Percentiles rank a stretch among this genome's conserved stretches.
Evolutionary conservation across 2,329 filamentous ascomycete genomes (phyloP).

Genomic region (Cercospora janseana): DNA sequence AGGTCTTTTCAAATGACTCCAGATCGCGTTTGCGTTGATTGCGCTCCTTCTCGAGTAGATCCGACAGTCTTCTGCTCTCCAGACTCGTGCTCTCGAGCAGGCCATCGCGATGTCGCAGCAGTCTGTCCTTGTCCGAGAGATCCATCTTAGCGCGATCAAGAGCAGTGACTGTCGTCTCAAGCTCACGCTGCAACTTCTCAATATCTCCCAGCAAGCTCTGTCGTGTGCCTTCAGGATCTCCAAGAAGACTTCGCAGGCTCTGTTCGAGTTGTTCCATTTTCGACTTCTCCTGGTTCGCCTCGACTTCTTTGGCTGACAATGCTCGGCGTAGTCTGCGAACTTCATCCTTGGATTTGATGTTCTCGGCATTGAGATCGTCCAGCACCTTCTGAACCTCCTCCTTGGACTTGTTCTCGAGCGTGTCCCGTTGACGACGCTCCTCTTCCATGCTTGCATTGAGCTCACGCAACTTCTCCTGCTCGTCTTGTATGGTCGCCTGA

Average conservation of each 20-base stretch:
- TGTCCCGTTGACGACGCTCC: conserved; percentile 82
- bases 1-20: conserved; percentile 80
- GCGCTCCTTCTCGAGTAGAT: conserved; percentile 88
- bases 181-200: conserved; percentile 79
- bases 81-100: conserved; percentile 85
- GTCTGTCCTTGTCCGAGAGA: conserved; percentile 82
- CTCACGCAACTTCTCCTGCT: conserved; percentile 65
- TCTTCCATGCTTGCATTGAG: conserved; percentile 65
- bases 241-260: conserved; percentile 80
- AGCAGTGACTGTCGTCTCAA: conserved; percentile 79
- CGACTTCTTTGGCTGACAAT: conserved; percentile 78
- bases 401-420: conserved; percentile 84
- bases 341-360: conserved; percentile 80
- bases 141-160: conserved; percentile 75
- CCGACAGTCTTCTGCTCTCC: conserved; percentile 78
- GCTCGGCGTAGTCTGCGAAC: conserved; percentile 76
- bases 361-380: conserved; percentile 86
- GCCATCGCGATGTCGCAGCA: conserved; percentile 84
- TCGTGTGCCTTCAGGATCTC: conserved; percentile 81
- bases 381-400: conserved; percentile 92
- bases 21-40: conserved; percentile 81
- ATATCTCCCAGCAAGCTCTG: conserved; percentile 81
- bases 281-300: conserved; percentile 88
- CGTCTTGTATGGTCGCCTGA: conserved; percentile 78
- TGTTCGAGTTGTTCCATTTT: conserved; percentile 85